Percentiles rank a stretch among this genome's conserved stretches.
These are phyloP conservation scores for Silene conica DNA, from an alignment of 148 eudicot species.

Conservation along the genomic window DNA sequence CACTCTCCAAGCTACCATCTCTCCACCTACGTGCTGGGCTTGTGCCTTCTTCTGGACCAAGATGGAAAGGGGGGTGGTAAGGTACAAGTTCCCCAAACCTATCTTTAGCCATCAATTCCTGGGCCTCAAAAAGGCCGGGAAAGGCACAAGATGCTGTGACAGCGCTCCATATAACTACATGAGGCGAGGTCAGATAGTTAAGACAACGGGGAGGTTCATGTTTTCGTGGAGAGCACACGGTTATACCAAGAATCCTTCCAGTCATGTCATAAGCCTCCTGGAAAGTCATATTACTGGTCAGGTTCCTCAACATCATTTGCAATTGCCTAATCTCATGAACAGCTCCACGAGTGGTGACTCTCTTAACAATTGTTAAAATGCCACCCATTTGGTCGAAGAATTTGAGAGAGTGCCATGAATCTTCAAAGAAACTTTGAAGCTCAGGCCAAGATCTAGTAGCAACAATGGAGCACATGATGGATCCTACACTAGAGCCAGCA, in stretches of 20 bases:
- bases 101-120: slow-evolving; percentile 94
- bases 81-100: slow-evolving; percentile 88
- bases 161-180: slow-evolving; percentile 98
- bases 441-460: slow-evolving; percentile 97
- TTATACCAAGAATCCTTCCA: slow-evolving; percentile 80
- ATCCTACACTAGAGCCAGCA: slow-evolving; percentile 96
- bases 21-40: slow-evolving; percentile 82
- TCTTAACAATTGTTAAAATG: slow-evolving; percentile 59
- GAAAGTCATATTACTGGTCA: slow-evolving; percentile 82
- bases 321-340: slow-evolving; percentile 87
- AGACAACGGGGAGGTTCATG: slow-evolving; percentile 97
- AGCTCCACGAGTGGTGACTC: slow-evolving; percentile 82
- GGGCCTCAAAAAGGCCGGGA: slow-evolving; percentile 98
- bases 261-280: slow-evolving; percentile 97
- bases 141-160: slow-evolving; percentile 99
- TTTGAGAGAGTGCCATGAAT: slow-evolving; percentile 80
- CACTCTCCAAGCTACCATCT: slow-evolving; percentile 97
- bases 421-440: slow-evolving; percentile 92
- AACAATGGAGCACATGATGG: slow-evolving; percentile 75
- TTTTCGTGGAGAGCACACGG: slow-evolving; percentile 93
- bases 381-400: slow-evolving; percentile 94
- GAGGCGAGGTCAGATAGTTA: slow-evolving; percentile 93
- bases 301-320: slow-evolving; percentile 73
- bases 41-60: slow-evolving; percentile 69
- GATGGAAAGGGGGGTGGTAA: slow-evolving; percentile 87